Percentiles rank a stretch among this genome's conserved stretches.
Conservation (phyloP, 2,329 filamentous ascomycete genomes). For the Ophiocordyceps camponoti-leonardi region DNA sequence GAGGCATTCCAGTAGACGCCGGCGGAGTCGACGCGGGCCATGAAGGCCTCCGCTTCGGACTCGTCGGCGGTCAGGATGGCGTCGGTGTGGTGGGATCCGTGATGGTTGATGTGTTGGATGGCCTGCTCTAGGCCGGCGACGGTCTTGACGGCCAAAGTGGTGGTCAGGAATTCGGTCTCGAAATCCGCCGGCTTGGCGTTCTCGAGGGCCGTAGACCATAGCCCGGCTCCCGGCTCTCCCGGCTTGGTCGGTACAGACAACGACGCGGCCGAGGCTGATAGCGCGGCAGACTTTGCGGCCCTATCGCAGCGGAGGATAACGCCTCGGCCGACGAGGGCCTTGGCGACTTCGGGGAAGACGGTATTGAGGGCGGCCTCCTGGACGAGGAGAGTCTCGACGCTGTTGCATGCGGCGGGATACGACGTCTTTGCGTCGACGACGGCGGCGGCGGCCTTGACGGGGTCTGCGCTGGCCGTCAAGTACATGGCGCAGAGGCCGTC, state of each 20-base stretch:
- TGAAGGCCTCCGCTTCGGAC: conserved; percentile 61
- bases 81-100: conserved; percentile 91
- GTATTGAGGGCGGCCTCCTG: conserved; percentile 52
- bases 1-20: conserved; percentile 97
- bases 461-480: conserved; percentile 62
- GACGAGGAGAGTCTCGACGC: conserved; percentile 79
- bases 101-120: conserved; percentile 74
- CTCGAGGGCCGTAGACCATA: conserved; percentile 28
- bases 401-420: conserved; percentile 93
- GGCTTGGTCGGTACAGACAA: not conserved
- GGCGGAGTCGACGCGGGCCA: conserved; percentile 70
- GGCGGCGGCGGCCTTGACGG: conserved; percentile 53
- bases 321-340: conserved; percentile 56
- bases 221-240: not conserved
- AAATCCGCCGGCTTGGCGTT: conserved; percentile 57
- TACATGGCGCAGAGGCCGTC: conserved; percentile 86
- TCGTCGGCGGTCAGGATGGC: conserved; percentile 60
- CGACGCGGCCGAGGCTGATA: conserved; percentile 20
- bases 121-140: conserved; percentile 53
- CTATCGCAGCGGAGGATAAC: conserved; percentile 72
- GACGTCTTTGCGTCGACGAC: conserved; percentile 84
- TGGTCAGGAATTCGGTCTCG: conserved; percentile 75
- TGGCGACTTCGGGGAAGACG: conserved; percentile 54
- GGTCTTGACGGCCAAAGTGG: conserved; percentile 69
- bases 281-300: conserved; percentile 45